phyloP scores from a whole-genome alignment of 1,284 basidiomycete genomes.

The Cutaneotrichosporon sp. region DNA sequence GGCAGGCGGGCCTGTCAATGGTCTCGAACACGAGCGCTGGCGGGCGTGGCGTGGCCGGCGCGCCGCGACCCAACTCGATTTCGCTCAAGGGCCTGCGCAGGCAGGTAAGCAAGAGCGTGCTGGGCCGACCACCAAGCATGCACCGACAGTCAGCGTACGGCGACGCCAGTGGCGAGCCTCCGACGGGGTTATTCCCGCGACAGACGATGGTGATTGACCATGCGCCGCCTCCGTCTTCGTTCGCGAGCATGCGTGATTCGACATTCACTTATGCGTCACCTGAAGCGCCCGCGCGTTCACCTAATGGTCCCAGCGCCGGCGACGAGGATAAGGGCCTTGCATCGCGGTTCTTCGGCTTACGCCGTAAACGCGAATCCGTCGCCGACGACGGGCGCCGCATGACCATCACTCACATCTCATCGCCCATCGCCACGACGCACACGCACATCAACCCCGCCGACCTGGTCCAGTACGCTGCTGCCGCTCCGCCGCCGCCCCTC shows the following conservation, averaged over 20 bases:
- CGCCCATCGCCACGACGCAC: constrained; percentile 10
- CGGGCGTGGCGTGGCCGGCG: neutral
- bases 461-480: constrained; percentile 1
- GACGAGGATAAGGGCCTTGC: neutral
- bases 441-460: constrained; percentile 11
- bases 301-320: neutral
- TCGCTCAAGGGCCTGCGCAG: constrained; percentile 8
- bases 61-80: constrained; percentile 6
- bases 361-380: constrained; percentile 3
- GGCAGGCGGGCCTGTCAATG: neutral
- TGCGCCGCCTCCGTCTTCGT: neutral
- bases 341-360: constrained; percentile 11
- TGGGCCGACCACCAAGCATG: neutral
- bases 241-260: neutral
- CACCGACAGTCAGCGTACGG: too few species aligned
- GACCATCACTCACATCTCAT: constrained; percentile 13
- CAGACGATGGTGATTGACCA: neutral
- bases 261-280: neutral
- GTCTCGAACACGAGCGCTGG: neutral
- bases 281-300: neutral
- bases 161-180: neutral
- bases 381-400: constrained; percentile 6
- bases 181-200: neutral
- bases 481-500: neutral
- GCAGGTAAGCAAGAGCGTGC: neutral